Conservation (phyloP, 2,329 filamentous ascomycete genomes). For the Hyphodiscus sp. region DNA sequence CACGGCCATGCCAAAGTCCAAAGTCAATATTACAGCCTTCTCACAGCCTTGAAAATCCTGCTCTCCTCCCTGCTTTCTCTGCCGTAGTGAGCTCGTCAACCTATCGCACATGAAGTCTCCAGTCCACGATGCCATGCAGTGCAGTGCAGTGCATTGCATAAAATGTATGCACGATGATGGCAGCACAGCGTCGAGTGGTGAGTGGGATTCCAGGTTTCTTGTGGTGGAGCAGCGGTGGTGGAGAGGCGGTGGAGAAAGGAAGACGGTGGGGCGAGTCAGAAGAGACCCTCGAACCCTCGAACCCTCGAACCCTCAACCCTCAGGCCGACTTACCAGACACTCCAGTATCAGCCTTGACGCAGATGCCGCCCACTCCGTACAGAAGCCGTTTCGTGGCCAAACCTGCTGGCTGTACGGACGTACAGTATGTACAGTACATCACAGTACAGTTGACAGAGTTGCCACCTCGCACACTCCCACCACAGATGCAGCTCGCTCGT, state of each 20-base stretch:
- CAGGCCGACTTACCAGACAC: not conserved
- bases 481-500: no score
- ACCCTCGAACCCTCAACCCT: not conserved
- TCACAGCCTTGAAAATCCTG: not conserved
- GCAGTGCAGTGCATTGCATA: not conserved
- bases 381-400: not conserved
- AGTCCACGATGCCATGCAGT: no score
- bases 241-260: no score
- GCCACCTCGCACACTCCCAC: no score
- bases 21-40: not conserved
- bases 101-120: not conserved
- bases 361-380: not conserved
- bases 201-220: not conserved
- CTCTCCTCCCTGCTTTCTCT: not conserved
- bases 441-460: no score
- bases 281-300: no score
- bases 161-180: slow-evolving; percentile 1
- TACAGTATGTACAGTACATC: no score
- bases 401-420: not conserved
- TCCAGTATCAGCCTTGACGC: not conserved
- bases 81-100: not conserved
- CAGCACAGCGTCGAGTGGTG: not conserved
- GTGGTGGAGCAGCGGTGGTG: no score
- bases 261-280: no score
- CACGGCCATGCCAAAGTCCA: no score